Conservation (phyloP, 2,329 filamentous ascomycete genomes). For the Paraphoma chrysanthemicola region DNA sequence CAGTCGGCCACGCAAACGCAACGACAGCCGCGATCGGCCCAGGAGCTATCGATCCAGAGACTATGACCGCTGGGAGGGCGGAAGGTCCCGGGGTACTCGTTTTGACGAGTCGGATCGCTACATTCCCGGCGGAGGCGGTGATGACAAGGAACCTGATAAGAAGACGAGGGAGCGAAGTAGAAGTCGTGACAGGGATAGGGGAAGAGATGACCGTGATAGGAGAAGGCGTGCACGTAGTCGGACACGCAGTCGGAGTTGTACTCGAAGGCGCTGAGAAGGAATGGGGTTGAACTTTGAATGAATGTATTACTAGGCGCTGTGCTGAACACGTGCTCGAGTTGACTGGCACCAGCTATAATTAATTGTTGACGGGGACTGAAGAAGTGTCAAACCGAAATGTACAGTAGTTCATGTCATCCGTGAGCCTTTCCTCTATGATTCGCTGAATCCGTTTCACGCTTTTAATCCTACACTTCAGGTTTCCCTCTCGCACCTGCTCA, state of each 20-base stretch:
- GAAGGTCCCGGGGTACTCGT: constrained; percentile 26
- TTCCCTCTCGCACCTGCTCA: no score
- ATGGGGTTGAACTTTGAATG: neutral
- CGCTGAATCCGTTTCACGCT: no score
- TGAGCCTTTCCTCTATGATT: no score
- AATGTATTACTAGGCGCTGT: neutral
- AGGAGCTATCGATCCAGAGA: constrained; percentile 51
- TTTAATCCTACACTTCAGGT: no score
- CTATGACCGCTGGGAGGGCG: constrained; percentile 46
- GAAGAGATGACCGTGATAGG: constrained; percentile 20
- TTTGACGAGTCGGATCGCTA: constrained; percentile 43
- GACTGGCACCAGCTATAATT: no score
- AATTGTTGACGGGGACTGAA: no score
- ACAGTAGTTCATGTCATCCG: no score
- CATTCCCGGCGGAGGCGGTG: constrained; percentile 27
- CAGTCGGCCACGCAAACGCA: constrained; percentile 46
- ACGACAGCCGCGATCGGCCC: constrained; percentile 49
- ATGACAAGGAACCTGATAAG: constrained; percentile 26
- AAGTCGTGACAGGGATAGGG: constrained; percentile 19
- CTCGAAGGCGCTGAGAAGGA: constrained; percentile 16
- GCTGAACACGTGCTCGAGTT: neutral
- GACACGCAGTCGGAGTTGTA: constrained; percentile 25
- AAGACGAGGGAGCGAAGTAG: constrained; percentile 37
- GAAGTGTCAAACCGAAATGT: no score
- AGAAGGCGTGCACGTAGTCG: constrained; percentile 23